Base-by-base conservation (phyloP, 2,329 filamentous ascomycete genomes). In the Stagonosporopsis rhizophila region DNA sequence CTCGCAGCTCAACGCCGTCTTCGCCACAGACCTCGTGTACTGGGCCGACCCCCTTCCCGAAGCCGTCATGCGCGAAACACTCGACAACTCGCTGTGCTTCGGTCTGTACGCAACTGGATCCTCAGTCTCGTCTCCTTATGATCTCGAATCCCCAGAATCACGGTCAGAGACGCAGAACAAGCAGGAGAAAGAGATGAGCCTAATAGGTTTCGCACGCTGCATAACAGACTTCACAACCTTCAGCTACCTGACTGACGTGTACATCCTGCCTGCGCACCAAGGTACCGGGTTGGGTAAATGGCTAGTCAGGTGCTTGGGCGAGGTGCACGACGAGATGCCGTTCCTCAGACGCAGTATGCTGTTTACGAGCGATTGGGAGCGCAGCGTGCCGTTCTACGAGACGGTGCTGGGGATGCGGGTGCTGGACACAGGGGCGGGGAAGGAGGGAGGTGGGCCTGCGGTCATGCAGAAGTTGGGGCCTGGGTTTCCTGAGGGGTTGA, bases 321-420 rank as follows among this genome's bases (percentile, higher is more conserved):
- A 61, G 30, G 46, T 59, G 6, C 47, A 59, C 37, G 52, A 56
- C 14, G 44, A 44, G 1, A 56, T 59, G 56, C 47, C 55, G 9
- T 20, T 48, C 37, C 20, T 61, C 9, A 54, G 56, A 32, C 45
- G 52, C 6, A 61, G 47, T 20, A 44, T 59, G 34, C 41, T 61
- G 6, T 59, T 59, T 32, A 61, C 55, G 2, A 44, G 38, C 15
- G 51, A 52, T 47, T 61, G 55, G 58, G 20, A 52, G 28, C 30
- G 51, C 6, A 52, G 50, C 12, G 58, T 61, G 28, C 58, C 55
- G 5, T 61, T 58, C 35, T 59, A 61, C n/a, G 35, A 61, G 52
- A 50, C 30, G n/a, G 35, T 56, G 11, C 28, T 61, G 51, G 47
- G 44, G 1, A 56, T 61, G 58, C 35, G 32, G 4, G 23, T 59